phyloP scores from a whole-genome alignment of 1,284 basidiomycete genomes.

The Puccinia polysora region DNA sequence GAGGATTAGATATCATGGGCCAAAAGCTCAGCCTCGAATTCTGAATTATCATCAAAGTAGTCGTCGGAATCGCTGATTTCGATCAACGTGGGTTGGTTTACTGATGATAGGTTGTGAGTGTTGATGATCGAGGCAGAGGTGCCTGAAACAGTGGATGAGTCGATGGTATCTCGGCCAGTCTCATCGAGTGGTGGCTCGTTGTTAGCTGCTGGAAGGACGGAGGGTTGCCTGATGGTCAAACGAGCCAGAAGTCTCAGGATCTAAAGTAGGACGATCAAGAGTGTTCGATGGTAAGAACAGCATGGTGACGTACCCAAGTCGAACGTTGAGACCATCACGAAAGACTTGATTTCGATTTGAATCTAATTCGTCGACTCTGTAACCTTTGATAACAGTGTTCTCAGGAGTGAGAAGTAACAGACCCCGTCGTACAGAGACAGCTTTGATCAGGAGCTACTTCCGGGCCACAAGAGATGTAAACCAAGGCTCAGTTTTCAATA shows the following conservation, averaged over 20 bases:
- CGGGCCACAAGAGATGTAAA: too few relatives aligned
- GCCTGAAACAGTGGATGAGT: background rate
- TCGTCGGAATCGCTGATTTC: slow-evolving; percentile 36
- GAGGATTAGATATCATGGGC: too few relatives aligned
- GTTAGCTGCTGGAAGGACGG: background rate
- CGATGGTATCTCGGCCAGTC: background rate
- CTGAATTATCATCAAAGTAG: slow-evolving; percentile 38
- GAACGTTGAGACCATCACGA: slow-evolving; percentile 41
- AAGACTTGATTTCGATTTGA: slow-evolving; percentile 36
- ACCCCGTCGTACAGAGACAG: slow-evolving; percentile 44
- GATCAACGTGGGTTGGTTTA: slow-evolving; percentile 1
- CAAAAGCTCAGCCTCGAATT: slow-evolving; percentile 34
- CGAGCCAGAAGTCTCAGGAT: too few relatives aligned
- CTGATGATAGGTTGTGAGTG: slow-evolving; percentile 20
- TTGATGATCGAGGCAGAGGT: slow-evolving; percentile 11
- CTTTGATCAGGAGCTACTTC: slow-evolving; percentile 44
- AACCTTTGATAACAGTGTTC: slow-evolving; percentile 46
- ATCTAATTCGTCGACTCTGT: slow-evolving; percentile 46
- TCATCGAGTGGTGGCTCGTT: background rate
- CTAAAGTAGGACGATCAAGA: too few relatives aligned
- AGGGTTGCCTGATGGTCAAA: background rate
- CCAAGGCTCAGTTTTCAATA: background rate
- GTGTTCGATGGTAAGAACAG: too few relatives aligned
- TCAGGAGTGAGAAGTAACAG: slow-evolving; percentile 45
- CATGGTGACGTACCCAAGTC: slow-evolving; percentile 40